Percentiles rank a stretch among this genome's conserved stretches.
phyloP scores from a whole-genome alignment of 2,329 filamentous ascomycete species.

The Fusarium stilboides region DNA sequence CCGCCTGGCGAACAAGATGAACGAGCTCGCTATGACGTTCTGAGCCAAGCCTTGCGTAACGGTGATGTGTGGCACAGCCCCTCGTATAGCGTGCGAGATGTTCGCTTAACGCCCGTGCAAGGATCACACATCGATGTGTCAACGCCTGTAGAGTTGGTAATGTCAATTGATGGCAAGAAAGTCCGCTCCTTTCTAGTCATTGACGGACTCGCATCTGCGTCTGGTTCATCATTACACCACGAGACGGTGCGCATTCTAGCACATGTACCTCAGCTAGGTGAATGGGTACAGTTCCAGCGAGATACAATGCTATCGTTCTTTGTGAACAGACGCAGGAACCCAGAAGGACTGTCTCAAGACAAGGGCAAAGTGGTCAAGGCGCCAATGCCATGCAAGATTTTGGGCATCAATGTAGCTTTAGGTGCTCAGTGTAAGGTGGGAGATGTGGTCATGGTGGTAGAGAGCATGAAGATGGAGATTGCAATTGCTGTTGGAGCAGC shows the following conservation, averaged over 20 bases:
- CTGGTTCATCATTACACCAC: background rate
- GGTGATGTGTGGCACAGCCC: background rate
- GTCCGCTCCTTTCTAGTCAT: background rate
- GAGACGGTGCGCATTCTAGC: background rate
- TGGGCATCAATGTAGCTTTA: slow-evolving; percentile 8
- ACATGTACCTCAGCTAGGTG: background rate
- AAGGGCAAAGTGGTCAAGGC: slow-evolving; percentile 27
- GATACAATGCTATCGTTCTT: background rate
- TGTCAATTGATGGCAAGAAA: background rate
- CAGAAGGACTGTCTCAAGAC: background rate
- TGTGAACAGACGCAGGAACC: background rate
- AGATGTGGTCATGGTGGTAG: slow-evolving; percentile 45
- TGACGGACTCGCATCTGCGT: background rate
- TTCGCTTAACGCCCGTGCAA: background rate
- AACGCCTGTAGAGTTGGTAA: background rate
- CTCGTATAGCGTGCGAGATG: background rate
- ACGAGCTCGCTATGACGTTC: background rate
- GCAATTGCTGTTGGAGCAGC: slow-evolving; percentile 28
- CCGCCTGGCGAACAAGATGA: background rate
- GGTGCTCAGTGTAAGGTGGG: slow-evolving; percentile 8
- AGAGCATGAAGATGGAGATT: slow-evolving; percentile 51
- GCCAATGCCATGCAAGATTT: slow-evolving; percentile 48
- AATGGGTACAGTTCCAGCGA: background rate
- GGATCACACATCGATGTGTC: background rate
- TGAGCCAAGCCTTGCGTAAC: background rate